These are phyloP conservation scores for Wickerhamiella sorbophila DNA, from an alignment of 805 yeast species.

Conservation along the genomic window DNA sequence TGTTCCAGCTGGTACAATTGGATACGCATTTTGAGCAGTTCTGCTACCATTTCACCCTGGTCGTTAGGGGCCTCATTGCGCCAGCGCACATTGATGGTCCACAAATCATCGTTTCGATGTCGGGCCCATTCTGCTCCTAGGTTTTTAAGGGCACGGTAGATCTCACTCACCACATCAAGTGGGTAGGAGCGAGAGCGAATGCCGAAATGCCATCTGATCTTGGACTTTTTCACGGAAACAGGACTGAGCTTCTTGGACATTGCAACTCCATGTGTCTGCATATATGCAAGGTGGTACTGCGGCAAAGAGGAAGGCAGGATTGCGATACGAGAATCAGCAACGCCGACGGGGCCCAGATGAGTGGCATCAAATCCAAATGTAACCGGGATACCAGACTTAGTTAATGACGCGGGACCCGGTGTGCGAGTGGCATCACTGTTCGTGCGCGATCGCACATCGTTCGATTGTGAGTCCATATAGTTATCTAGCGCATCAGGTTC, in stretches of 20 bases:
- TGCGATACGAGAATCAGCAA: conserved; percentile 57
- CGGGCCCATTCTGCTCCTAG: conserved; percentile 96
- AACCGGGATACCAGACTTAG: conserved; percentile 21
- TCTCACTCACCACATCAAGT: conserved; percentile 96
- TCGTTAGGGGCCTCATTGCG: conserved; percentile 33
- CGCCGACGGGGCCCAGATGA: conserved; percentile 24
- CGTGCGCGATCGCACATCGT: conserved; percentile 9
- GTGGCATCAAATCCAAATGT: conserved; percentile 27
- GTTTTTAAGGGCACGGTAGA: conserved; percentile 82
- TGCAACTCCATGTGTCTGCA: conserved; percentile 47
- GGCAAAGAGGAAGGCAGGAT: conserved; percentile 89
- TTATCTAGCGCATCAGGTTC: conserved; percentile 13
- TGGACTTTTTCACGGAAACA: conserved; percentile 62
- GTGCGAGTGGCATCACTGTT: background rate
- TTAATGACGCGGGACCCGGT: background rate
- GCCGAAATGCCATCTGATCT: conserved; percentile 97
- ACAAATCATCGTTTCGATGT: conserved; percentile 85
- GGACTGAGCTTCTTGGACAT: conserved; percentile 31
- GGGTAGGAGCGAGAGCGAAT: conserved; percentile 93
- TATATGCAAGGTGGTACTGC: conserved; percentile 83
- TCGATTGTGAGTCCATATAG: conserved; percentile 11
- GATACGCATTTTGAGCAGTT: conserved; percentile 90
- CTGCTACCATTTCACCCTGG: conserved; percentile 21
- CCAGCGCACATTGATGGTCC: conserved; percentile 97
- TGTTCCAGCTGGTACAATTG: conserved; percentile 93